Evolutionary conservation across 148 eudicot species (phyloP).

Genomic region (Rhododendron vialii): DNA sequence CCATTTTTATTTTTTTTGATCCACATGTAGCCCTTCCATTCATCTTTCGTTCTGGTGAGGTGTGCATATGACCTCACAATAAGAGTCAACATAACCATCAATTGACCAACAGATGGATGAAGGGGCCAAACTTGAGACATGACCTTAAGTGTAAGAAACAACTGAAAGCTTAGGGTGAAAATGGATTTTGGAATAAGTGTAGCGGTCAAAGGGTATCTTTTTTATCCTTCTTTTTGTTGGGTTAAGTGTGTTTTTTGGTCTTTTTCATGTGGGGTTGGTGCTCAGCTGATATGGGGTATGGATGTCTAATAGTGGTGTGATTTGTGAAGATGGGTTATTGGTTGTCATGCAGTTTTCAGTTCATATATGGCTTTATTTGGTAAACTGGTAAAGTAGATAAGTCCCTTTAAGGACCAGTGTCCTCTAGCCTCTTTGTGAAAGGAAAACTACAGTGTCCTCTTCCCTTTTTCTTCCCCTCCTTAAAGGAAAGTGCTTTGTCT

Average conservation of each 20-base stretch:
- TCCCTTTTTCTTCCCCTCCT: slow-evolving; percentile 16
- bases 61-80: not conserved
- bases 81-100: not conserved
- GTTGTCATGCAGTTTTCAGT: slow-evolving; percentile 36
- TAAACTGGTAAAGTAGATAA: slow-evolving; percentile 27
- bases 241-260: slow-evolving; percentile 3
- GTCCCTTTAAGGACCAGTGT: slow-evolving; percentile 27
- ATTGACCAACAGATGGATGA: not conserved
- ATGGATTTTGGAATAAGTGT: not conserved
- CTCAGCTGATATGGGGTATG: not conserved
- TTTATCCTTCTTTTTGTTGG: not conserved
- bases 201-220: not conserved
- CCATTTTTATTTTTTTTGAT: not conserved
- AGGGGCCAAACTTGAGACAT: not conserved
- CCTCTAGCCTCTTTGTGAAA: slow-evolving; percentile 9
- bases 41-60: not conserved
- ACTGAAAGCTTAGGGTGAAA: not conserved
- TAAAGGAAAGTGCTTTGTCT: slow-evolving; percentile 35
- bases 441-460: slow-evolving; percentile 27
- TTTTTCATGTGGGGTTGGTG: slow-evolving; percentile 7
- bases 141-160: not conserved
- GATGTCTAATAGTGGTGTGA: slow-evolving; percentile 6
- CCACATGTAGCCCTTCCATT: not conserved
- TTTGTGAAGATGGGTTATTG: slow-evolving; percentile 12
- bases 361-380: slow-evolving; percentile 17